Percentiles rank a stretch among this genome's conserved stretches.
phyloP scores from a whole-genome alignment of 2,329 filamentous ascomycete species.

The Stemphylium beticola region DNA sequence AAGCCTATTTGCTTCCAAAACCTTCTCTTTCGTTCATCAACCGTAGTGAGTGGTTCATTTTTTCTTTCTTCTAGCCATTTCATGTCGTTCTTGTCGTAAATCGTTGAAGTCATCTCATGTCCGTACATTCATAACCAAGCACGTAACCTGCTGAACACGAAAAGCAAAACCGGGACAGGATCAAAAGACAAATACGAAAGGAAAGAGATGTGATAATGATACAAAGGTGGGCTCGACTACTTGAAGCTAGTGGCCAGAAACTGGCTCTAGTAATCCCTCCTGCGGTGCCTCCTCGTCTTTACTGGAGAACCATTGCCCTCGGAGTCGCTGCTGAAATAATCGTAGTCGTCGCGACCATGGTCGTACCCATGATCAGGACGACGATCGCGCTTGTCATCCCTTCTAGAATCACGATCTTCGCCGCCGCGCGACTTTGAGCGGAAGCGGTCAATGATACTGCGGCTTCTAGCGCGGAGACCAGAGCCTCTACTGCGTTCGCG shows the following conservation, averaged over 20 bases:
- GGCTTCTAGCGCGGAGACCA: conserved; percentile 34
- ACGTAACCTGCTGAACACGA: background rate
- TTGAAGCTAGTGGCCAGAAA: background rate
- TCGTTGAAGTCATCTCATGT: background rate
- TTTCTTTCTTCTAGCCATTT: background rate
- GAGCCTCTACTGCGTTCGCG: conserved; percentile 20
- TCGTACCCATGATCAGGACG: conserved; percentile 27
- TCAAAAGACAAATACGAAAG: background rate
- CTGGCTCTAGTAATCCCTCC: conserved; percentile 16
- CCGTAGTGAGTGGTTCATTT: too few relatives aligned
- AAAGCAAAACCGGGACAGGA: background rate
- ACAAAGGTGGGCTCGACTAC: conserved; percentile 2
- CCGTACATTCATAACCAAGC: background rate
- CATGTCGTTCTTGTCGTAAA: background rate
- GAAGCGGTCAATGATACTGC: conserved; percentile 32
- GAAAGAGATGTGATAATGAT: conserved; percentile 6
- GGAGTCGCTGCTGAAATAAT: conserved; percentile 23
- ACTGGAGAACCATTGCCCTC: conserved; percentile 23
- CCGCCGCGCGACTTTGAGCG: conserved; percentile 31
- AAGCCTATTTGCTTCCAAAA: too few relatives aligned
- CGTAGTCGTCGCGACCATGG: conserved; percentile 21
- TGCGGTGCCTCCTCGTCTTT: conserved; percentile 19
- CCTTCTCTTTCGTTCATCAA: too few relatives aligned
- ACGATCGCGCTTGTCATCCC: conserved; percentile 16
- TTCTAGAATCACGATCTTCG: conserved; percentile 19